These are phyloP conservation scores for Arthrobotrys entomopaga DNA, from an alignment of 2,329 filamentous ascomycete genomes.

Conservation along the genomic window DNA sequence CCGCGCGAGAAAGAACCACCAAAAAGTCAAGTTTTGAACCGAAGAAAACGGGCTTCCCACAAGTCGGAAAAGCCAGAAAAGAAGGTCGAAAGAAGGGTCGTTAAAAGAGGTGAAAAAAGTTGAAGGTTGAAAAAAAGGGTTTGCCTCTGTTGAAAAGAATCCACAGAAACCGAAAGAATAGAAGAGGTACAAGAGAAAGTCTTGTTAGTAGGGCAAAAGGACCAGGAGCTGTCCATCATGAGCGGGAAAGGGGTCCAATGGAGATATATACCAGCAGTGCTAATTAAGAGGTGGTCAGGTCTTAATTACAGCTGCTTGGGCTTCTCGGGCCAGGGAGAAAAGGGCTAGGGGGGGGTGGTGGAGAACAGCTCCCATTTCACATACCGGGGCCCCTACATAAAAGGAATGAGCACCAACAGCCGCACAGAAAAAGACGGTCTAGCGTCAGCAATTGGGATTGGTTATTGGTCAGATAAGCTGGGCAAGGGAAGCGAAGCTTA, in stretches of 20 bases:
- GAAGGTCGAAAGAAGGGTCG: constrained; percentile 58
- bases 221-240: constrained; percentile 52
- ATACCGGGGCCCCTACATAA: constrained; percentile 48
- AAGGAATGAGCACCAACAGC: constrained; percentile 54
- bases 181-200: constrained; percentile 49
- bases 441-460: constrained; percentile 40
- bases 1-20: constrained; percentile 1
- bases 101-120: constrained; percentile 45
- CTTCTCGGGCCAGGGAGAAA: constrained; percentile 24
- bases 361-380: constrained; percentile 39
- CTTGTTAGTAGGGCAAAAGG: constrained; percentile 56
- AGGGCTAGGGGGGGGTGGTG: constrained; percentile 43
- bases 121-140: constrained; percentile 36
- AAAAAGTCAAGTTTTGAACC: constrained; percentile 20
- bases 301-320: constrained; percentile 1
- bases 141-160: constrained; percentile 44
- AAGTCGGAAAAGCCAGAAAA: constrained; percentile 56
- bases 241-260: constrained; percentile 57
- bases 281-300: no score
- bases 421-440: constrained; percentile 52
- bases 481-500: constrained; percentile 32
- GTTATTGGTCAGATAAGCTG: constrained; percentile 55
- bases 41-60: neutral
- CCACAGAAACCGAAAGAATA: constrained; percentile 55
- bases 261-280: constrained; percentile 35